Base-by-base conservation (phyloP, 2,329 filamentous ascomycete species). In the Apiospora saccharicola region DNA sequence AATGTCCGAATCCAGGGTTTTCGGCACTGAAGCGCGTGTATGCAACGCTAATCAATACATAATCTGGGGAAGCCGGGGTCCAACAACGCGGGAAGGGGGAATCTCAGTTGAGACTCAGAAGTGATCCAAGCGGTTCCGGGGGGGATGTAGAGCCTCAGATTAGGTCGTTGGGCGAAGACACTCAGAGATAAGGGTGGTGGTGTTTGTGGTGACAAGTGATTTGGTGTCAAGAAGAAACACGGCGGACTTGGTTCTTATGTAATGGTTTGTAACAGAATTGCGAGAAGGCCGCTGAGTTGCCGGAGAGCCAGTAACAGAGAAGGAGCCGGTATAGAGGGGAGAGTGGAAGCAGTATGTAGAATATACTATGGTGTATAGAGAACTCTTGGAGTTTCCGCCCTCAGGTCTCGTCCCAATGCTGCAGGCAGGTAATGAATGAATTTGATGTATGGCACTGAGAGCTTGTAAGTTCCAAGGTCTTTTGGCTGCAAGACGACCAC, bases 11-110 rank as follows among this genome's bases (percentile, higher is more conserved):
- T 70, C 69, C 73, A 71, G 67, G 57, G 74, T 74, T 43, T 43
- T 72, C 72, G 74, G 74, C 70, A 76, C 72, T 75, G 75, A 57
- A 57, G 78, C 72, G 75, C 78, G 77, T 76, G 75, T 75, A 79
- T 78, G 78, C 78, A 79, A 80, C 81, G 82, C 83, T 83, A 84
- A 84, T 82, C 83, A 82, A 80, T 80, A 81, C 81, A 81, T 82
- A 83, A 81, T 80, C 79, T 76, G 80, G 80, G 79, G 81, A 78
- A 79, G 74, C 80, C 78, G 78, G 80, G 81, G 83, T 81, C 81
- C 80, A 81, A 79, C 78, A 81, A 79, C 78, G 78, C 81, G 82
- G 82, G 77, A 70, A 80, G 77, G 77, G 78, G 77, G 75, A 8
- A 73, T 71, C 68, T 71, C 68, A 68, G 70, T 73, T 69, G 69